Evolutionary conservation across 371 early-diverging fungal genomes (phyloP).

Genomic region (Mucor lusitanicus): DNA sequence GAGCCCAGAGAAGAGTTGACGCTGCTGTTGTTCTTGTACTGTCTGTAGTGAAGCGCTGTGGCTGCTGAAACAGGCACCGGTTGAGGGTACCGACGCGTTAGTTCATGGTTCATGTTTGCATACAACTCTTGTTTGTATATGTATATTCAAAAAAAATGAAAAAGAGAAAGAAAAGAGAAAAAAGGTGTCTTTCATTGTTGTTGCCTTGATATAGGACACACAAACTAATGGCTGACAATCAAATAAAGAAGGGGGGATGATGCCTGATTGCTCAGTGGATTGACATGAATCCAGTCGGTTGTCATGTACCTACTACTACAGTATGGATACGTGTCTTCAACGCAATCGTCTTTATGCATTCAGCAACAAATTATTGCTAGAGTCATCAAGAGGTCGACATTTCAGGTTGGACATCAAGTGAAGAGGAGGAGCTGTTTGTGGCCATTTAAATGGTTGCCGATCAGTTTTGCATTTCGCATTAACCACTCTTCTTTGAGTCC

Average conservation of each 20-base stretch:
- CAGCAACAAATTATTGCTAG: neutral
- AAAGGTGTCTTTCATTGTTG: neutral
- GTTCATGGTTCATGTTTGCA: slow-evolving; percentile 13
- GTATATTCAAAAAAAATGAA: neutral
- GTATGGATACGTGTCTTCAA: neutral
- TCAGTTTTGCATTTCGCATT: too few species aligned
- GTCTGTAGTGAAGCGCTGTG: slow-evolving; percentile 32
- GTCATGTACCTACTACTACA: neutral
- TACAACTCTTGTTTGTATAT: neutral
- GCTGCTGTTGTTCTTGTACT: slow-evolving; percentile 24
- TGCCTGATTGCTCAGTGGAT: neutral
- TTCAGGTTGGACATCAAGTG: neutral
- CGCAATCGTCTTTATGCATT: neutral
- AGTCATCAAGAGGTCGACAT: neutral
- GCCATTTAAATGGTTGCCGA: too few species aligned
- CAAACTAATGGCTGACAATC: neutral
- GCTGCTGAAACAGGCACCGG: slow-evolving; percentile 37
- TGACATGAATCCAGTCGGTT: neutral
- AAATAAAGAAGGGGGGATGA: neutral
- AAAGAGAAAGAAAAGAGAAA: neutral
- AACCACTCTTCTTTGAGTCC: too few species aligned
- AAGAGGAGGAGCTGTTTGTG: too few species aligned
- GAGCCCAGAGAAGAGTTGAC: slow-evolving; percentile 26
- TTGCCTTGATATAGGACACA: neutral
- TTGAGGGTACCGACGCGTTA: slow-evolving; percentile 25